phyloP scores from a whole-genome alignment of 805 yeast genomes.

The Wickerhamomyces silvicola region DNA sequence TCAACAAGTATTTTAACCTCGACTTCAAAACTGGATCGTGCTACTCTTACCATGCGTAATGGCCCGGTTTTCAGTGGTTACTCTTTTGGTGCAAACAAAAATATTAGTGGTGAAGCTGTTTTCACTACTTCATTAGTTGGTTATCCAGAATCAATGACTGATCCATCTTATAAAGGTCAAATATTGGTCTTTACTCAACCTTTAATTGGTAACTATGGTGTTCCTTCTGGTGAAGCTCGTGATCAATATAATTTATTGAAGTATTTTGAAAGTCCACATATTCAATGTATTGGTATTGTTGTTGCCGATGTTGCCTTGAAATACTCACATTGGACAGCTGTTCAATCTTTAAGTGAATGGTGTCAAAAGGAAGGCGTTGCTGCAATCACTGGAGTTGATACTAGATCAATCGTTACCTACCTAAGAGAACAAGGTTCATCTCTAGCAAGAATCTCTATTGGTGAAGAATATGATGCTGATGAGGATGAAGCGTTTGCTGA shows the following conservation, averaged over 20 bases:
- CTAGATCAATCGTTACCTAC: slow-evolving; percentile 87
- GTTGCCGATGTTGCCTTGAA: slow-evolving; percentile 93
- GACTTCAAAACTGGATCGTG: slow-evolving; percentile 50
- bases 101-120: slow-evolving; percentile 94
- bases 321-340: slow-evolving; percentile 99
- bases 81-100: slow-evolving; percentile 93
- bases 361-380: slow-evolving; percentile 95
- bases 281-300: slow-evolving; percentile 93
- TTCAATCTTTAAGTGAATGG: slow-evolving; percentile 92
- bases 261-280: slow-evolving; percentile 84
- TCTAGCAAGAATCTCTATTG: slow-evolving; percentile 82
- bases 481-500: slow-evolving; percentile 87
- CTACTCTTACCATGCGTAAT: slow-evolving; percentile 83
- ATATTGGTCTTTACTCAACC: slow-evolving; percentile 96
- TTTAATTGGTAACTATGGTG: slow-evolving; percentile 96
- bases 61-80: slow-evolving; percentile 92
- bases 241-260: slow-evolving; percentile 83
- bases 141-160: slow-evolving; percentile 98
- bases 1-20: slow-evolving; percentile 21
- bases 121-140: slow-evolving; percentile 98
- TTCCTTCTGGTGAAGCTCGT: slow-evolving; percentile 74
- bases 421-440: slow-evolving; percentile 96
- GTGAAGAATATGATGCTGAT: slow-evolving; percentile 87
- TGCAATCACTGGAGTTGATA: slow-evolving; percentile 94
- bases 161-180: slow-evolving; percentile 96